Evolutionary conservation across 495 filamentous ascomycete genomes (phyloP), one percentile per base, ranked within the genome.

Genomic region (Rusavskia elegans): DNA sequence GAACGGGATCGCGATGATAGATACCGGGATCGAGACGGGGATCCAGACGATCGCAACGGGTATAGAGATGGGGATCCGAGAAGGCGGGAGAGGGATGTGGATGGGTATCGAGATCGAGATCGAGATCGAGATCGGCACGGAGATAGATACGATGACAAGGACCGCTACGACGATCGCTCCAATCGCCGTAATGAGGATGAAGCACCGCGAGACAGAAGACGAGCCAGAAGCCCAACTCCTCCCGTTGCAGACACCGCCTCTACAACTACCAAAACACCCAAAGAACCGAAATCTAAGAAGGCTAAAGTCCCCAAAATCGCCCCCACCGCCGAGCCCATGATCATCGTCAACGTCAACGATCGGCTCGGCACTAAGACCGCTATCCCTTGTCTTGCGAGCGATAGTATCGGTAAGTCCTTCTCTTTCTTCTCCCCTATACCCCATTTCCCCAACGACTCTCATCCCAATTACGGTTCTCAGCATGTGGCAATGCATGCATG

Each of bases 321-420:
- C 16, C 60, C 65, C 39, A 63, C 63, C 0, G 62, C 71, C 3
- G 85, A 90, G 62, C 82, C 82, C 32, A 89, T 94, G 84, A 96
- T 95, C 51, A 77, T 92, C 21, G 89, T 96, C 16, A 77, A 87
- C 59, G 83, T 96, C 57, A 95, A 96, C 62, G 89, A 96, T 68
- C 78, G 89, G 25, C 70, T 96, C 21, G 89, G 89, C 19, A 94
- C 89, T 11, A 94, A 93, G 61, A 85, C 87, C 44, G 79, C 83
- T 45, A 89, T 96, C 54, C 89, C 89, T 0, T 93, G 87, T 61
- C 71, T 94, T 44, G 78, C 84, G 2, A 82, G 76, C 17, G 89
- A 96, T 66, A 78, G 77, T 25, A 82, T 95, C 53, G 82, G 75
- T 73, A 49, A 57, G 69, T 64, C 29, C 23, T 20, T 29, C 25